Evolutionary conservation across 768 basidiomycete genomes (phyloP).

Genomic region (Trametes cingulata): DNA sequence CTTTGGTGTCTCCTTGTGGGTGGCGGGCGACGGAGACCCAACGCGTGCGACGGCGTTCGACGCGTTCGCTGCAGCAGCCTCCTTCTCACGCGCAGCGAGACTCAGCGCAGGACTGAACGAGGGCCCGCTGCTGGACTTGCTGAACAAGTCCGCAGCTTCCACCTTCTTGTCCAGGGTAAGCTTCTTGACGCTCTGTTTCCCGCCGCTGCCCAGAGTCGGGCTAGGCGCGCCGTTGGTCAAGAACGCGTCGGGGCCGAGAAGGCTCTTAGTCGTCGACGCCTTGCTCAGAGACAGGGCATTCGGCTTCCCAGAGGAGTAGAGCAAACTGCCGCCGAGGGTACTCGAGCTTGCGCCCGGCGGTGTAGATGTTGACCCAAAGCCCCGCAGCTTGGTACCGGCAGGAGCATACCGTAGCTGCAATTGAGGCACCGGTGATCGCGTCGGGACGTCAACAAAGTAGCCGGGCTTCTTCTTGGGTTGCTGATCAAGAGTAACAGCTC

Average conservation of each 20-base stretch:
- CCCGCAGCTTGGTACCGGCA: conserved; percentile 65
- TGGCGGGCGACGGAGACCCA: conserved; percentile 22
- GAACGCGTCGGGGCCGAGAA: conserved; percentile 58
- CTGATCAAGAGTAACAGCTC: conserved; percentile 58
- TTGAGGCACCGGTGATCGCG: conserved; percentile 68
- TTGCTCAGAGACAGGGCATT: conserved; percentile 55
- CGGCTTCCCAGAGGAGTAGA: conserved; percentile 56
- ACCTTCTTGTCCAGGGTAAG: conserved; percentile 85
- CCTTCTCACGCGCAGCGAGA: conserved; percentile 74
- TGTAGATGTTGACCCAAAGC: conserved; percentile 55
- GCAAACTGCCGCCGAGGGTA: conserved; percentile 41
- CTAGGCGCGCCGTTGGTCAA: conserved; percentile 55
- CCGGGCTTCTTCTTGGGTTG: conserved; percentile 73
- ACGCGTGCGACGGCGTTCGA: conserved; percentile 35
- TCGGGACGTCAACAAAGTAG: conserved; percentile 76
- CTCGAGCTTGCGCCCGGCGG: conserved; percentile 37
- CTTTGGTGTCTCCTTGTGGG: conserved; percentile 26
- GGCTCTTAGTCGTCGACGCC: conserved; percentile 41
- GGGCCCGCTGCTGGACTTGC: conserved; percentile 45
- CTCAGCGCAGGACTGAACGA: conserved; percentile 76
- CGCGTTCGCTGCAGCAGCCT: conserved; percentile 41
- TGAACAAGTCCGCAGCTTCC: conserved; percentile 69
- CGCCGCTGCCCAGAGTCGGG: conserved; percentile 67
- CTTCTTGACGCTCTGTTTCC: conserved; percentile 87
- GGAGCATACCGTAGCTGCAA: conserved; percentile 66